A percentile compares a stretch with the other conserved stretches of the same genome.
Conservation (phyloP, 2,329 filamentous ascomycete genomes). For the Fusarium sp. region DNA sequence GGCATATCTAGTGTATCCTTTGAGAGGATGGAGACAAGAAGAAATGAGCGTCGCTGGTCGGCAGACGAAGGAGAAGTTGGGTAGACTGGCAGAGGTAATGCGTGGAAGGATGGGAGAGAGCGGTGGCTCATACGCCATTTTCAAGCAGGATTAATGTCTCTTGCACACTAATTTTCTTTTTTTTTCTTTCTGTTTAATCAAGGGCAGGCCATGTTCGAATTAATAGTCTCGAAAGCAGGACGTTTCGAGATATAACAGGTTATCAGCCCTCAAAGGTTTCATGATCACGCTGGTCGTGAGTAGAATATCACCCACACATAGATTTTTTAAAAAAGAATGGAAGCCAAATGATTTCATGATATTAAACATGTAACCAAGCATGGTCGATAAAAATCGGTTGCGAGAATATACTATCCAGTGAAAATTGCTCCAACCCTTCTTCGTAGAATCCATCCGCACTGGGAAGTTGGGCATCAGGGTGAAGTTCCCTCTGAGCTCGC, state of each 20-base stretch:
- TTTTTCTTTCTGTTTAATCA: not conserved
- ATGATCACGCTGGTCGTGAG: not conserved
- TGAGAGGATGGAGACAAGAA: not conserved
- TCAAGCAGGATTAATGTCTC: not conserved
- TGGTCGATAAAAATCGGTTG: slow-evolving; percentile 36
- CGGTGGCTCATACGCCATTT: not conserved
- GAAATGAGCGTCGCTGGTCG: not conserved
- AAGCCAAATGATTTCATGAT: not conserved
- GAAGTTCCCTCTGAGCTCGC: not conserved
- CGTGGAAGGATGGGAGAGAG: not conserved
- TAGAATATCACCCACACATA: not conserved
- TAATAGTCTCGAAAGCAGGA: not conserved
- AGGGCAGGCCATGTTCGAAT: not conserved
- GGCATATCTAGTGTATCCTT: slow-evolving; percentile 1
- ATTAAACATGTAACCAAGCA: slow-evolving; percentile 31
- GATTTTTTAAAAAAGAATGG: not conserved
- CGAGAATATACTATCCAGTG: slow-evolving; percentile 34
- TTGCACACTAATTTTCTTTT: not conserved
- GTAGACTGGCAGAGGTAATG: not conserved
- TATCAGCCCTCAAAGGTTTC: not conserved
- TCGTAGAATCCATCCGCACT: slow-evolving; percentile 16
- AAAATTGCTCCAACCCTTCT: slow-evolving; percentile 28
- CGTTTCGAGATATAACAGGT: not conserved
- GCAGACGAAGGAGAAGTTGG: not conserved
- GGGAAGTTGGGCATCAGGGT: not conserved